A percentile compares a stretch with the other conserved stretches of the same genome.
These are phyloP conservation scores for Tylopilus sp. DNA, from an alignment of 1,284 basidiomycete genomes.

Conservation along the genomic window DNA sequence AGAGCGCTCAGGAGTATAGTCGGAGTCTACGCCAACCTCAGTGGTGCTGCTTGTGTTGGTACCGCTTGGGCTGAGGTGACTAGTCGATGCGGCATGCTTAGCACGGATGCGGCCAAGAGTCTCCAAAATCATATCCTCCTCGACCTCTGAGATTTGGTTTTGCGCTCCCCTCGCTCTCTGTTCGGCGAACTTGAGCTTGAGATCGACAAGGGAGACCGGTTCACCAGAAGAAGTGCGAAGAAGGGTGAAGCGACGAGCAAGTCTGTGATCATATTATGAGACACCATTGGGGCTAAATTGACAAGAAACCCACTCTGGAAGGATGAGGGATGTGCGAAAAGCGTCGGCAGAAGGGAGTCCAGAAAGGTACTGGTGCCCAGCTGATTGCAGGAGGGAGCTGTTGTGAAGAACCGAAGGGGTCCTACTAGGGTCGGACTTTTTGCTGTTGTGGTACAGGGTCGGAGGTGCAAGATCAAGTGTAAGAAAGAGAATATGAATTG, in stretches of 20 bases:
- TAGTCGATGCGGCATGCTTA: slow-evolving; percentile 32
- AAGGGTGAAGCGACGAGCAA: slow-evolving; percentile 75
- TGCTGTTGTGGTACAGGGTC: slow-evolving; percentile 27
- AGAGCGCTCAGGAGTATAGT: slow-evolving; percentile 39
- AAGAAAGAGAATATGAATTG: slow-evolving; percentile 29
- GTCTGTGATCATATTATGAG: slow-evolving; percentile 42
- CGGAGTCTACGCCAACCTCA: slow-evolving; percentile 38
- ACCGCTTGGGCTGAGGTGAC: slow-evolving; percentile 27
- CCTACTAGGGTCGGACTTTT: slow-evolving; percentile 29
- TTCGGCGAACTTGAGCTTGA: slow-evolving; percentile 64
- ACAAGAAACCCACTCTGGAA: slow-evolving; percentile 65
- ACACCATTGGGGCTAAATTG: slow-evolving; percentile 12
- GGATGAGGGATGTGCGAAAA: slow-evolving; percentile 77
- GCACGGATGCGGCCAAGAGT: slow-evolving; percentile 59
- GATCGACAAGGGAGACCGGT: slow-evolving; percentile 58
- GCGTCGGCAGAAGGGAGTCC: slow-evolving; percentile 63
- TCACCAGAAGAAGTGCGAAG: slow-evolving; percentile 64
- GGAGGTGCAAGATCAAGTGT: slow-evolving; percentile 29
- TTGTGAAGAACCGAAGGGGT: slow-evolving; percentile 17
- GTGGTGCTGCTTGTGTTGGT: slow-evolving; percentile 19
- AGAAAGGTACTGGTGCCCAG: slow-evolving; percentile 40
- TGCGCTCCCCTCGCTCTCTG: slow-evolving; percentile 65
- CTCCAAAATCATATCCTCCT: slow-evolving; percentile 78
- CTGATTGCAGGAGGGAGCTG: slow-evolving; percentile 14
- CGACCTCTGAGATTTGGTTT: slow-evolving; percentile 70